Evolutionary conservation across 306 rosid genomes (phyloP).

Genomic region (Coriaria nepalensis): DNA sequence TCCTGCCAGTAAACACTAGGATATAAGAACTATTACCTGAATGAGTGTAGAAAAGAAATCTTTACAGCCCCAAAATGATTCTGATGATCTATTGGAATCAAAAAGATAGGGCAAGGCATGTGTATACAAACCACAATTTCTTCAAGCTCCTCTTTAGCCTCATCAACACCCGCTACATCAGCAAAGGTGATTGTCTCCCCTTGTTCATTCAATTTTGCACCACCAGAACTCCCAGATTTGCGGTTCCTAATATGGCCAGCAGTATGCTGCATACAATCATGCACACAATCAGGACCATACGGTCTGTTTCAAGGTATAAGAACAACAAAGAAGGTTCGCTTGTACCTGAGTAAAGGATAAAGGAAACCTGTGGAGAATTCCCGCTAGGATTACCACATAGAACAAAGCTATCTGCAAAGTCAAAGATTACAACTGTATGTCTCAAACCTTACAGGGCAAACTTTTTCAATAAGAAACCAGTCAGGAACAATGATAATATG

Average conservation of each 20-base stretch:
- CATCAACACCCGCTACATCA: constrained; percentile 96
- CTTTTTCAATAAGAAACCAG: not conserved
- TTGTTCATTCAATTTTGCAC: constrained; percentile 66
- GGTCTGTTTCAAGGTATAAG: constrained; percentile 8
- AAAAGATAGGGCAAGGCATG: constrained; percentile 14
- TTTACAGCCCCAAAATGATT: not conserved
- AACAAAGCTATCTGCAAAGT: constrained; percentile 80
- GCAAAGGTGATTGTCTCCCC: constrained; percentile 81
- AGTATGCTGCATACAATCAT: constrained; percentile 50
- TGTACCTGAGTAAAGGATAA: constrained; percentile 75
- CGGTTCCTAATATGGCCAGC: constrained; percentile 89
- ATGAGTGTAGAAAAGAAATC: not conserved
- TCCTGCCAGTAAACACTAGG: constrained; percentile 52
- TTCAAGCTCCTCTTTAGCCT: constrained; percentile 98
- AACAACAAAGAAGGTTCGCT: constrained; percentile 9
- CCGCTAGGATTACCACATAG: constrained; percentile 75
- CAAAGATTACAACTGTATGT: constrained; percentile 13
- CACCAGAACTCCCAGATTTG: constrained; percentile 64
- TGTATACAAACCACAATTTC: constrained; percentile 86
- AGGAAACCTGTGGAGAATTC: constrained; percentile 81
- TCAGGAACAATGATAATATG: not conserved
- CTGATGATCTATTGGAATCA: not conserved
- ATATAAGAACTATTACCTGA: constrained; percentile 11
- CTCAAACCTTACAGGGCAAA: constrained; percentile 4
- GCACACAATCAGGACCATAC: constrained; percentile 21